Evolutionary conservation across 176 grass and related monocot species (phyloP).

Genomic region (maize (Zea mays)): Zm-B73-REFERENCE-NAM-5.0 NC_050099.1:38758001-38758500

Average conservation of each 20-base stretch:
- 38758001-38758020: not conserved
- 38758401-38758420: slow-evolving; percentile 6
- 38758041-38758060: not conserved
- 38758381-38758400: slow-evolving; percentile 22
- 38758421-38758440: not conserved
- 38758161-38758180: not conserved
- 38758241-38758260: slow-evolving; percentile 20
- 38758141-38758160: not conserved
- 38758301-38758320: slow-evolving; percentile 89
- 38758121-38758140: not conserved
- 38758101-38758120: slow-evolving; percentile 6
- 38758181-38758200: not conserved
- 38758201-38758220: not conserved
- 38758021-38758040: not conserved
- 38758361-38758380: slow-evolving; percentile 8
- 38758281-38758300: slow-evolving; percentile 70
- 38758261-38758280: slow-evolving; percentile 69
- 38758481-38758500: not conserved
- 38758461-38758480: slow-evolving; percentile 17
- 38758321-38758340: slow-evolving; percentile 75
- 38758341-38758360: slow-evolving; percentile 11
- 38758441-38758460: not conserved
- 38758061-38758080: too few relatives aligned
- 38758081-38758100: slow-evolving; percentile 14
- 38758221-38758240: slow-evolving; percentile 6